phyloP scores from a whole-genome alignment of 306 rosid genomes.

The barrel medic (Medicago truncatula) region MtrunA17r5.0-ANR NC_053049.1:11018001-11018500 shows the following conservation, averaged over 20 bases:
- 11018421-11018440: too few relatives aligned
- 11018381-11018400: constrained; percentile 42
- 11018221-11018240: constrained; percentile 73
- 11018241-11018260: constrained; percentile 84
- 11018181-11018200: constrained; percentile 78
- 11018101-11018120: too few relatives aligned
- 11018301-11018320: constrained; percentile 93
- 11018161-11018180: neutral
- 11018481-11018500: too few relatives aligned
- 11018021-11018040: constrained; percentile 80
- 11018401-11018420: neutral
- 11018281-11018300: constrained; percentile 79
- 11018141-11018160: neutral
- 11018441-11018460: neutral
- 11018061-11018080: constrained; percentile 58
- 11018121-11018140: neutral
- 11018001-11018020: constrained; percentile 70
- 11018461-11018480: too few relatives aligned
- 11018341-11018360: constrained; percentile 73
- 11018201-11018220: constrained; percentile 87
- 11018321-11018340: constrained; percentile 86
- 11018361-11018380: constrained; percentile 29
- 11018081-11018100: too few relatives aligned
- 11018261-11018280: constrained; percentile 96
- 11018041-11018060: constrained; percentile 80